Base-by-base conservation (phyloP, 805 yeast species). In the Monosporozyma servazzii region DNA sequence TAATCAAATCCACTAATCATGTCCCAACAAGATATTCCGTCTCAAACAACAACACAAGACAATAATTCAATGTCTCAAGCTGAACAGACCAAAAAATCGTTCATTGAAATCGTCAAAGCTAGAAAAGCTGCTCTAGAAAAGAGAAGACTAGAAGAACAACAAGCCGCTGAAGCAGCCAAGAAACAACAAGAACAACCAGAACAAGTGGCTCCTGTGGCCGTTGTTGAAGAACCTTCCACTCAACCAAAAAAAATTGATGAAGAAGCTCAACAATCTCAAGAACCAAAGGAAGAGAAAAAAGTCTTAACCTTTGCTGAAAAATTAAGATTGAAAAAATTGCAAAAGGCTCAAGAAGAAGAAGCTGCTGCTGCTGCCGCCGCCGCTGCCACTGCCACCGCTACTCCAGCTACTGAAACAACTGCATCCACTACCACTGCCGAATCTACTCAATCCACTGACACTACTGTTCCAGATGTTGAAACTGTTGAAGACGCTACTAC, bases 81-180 rank as follows among this genome's bases (percentile, higher is more conserved):
- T 20, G 66, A 60, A 48, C 54, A 51, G 31, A 56, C 58, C 6
- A 63, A 56, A 48, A 62, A 59, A 50, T 58, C 58, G 20, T 64
- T 65, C 47, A 52, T 64, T 48, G 68, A 65, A 54, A 61, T 62
- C 41, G 65, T 60, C 20, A 61, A 56, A 48, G 54, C 55, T 44
- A 62, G 68, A 46, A 64, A 65, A 48, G 67, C 62, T 20, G 62
- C 59, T 42, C 50, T 63, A 44, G 67, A 64, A 49, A 59, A 54
- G 51, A 61, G 62, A 52, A 65, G 59, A 51, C 52, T 53, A 25
- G 60, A 54, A 45, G 51, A 48, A 44, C 39, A 30, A 33, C 29
- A 41, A 42, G 49, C 46, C 21, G 55, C 49, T 30, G 49, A 49
- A 30, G 45, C 27, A 7, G 45, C 51, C 11, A 49, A 39, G 29